These are phyloP conservation scores for Fusarium chaquense DNA, from an alignment of 2,329 filamentous ascomycete genomes.

Conservation along the genomic window DNA sequence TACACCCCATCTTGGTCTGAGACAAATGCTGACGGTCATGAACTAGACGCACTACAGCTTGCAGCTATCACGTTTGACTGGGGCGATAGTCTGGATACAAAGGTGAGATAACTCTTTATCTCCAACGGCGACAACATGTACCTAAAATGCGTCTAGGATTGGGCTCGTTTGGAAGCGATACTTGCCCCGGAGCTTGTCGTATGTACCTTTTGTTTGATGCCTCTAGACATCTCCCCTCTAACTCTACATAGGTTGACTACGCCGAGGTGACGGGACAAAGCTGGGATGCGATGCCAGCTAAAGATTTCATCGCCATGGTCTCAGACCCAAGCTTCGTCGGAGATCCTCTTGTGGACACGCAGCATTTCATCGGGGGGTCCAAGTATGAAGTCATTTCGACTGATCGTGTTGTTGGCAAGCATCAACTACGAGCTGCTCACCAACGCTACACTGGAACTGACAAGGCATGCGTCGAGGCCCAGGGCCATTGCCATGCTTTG, in stretches of 20 bases:
- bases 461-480: conserved; percentile 5
- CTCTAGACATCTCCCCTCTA: background rate
- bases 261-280: background rate
- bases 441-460: conserved; percentile 5
- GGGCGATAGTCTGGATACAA: conserved; percentile 5
- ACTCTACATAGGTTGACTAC: conserved; percentile 3
- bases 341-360: background rate
- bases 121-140: fast-evolving
- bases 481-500: background rate
- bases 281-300: conserved; percentile 6
- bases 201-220: background rate
- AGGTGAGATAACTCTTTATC: background rate
- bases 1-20: background rate
- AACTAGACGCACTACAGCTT: background rate
- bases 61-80: conserved; percentile 9
- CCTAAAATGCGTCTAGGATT: background rate
- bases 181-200: conserved; percentile 1
- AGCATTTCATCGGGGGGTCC: conserved; percentile 14
- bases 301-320: conserved; percentile 15
- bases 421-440: conserved; percentile 15
- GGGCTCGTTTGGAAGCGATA: background rate
- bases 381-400: background rate
- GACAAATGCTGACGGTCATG: background rate
- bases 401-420: background rate
- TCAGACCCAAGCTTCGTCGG: conserved; percentile 3